These are phyloP conservation scores for Mytilinidion resinicola DNA, from an alignment of 495 filamentous ascomycete genomes.

Conservation along the genomic window DNA sequence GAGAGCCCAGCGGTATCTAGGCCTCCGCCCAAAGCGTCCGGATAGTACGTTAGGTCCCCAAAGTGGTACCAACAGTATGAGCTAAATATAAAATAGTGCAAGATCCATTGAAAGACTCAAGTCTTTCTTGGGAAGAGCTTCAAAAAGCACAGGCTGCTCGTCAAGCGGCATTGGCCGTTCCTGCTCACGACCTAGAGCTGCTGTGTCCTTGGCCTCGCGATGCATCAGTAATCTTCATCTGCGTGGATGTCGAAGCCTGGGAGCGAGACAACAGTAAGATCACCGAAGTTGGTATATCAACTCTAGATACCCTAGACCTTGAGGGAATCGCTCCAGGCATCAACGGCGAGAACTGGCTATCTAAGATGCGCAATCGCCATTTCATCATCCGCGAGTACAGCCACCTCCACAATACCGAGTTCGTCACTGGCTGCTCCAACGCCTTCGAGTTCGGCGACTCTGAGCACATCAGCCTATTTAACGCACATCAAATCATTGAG, in stretches of 20 bases:
- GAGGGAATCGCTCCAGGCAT: constrained; percentile 50
- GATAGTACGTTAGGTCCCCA: neutral
- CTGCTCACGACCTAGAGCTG: constrained; percentile 33
- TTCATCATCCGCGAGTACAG: constrained; percentile 66
- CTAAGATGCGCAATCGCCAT: constrained; percentile 61
- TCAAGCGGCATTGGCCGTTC: constrained; percentile 14
- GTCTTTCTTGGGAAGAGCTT: constrained; percentile 27
- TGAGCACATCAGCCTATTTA: constrained; percentile 35
- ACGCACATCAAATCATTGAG: constrained; percentile 41
- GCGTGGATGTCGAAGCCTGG: constrained; percentile 75
- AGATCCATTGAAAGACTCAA: constrained; percentile 19
- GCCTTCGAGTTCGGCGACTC: constrained; percentile 63
- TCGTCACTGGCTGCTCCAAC: constrained; percentile 63
- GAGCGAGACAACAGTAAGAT: constrained; percentile 56
- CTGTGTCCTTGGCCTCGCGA: constrained; percentile 45
- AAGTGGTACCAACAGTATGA: too few species aligned
- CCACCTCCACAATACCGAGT: constrained; percentile 56
- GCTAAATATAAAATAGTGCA: neutral
- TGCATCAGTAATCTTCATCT: constrained; percentile 59
- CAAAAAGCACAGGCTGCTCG: neutral
- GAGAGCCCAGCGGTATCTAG: constrained; percentile 62
- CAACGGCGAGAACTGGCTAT: constrained; percentile 56
- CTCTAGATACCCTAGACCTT: constrained; percentile 65
- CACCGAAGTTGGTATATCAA: constrained; percentile 82
- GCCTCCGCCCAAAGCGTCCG: constrained; percentile 42